phyloP scores from a whole-genome alignment of 495 filamentous ascomycete genomes.

The Wilcoxina mikolae region DNA sequence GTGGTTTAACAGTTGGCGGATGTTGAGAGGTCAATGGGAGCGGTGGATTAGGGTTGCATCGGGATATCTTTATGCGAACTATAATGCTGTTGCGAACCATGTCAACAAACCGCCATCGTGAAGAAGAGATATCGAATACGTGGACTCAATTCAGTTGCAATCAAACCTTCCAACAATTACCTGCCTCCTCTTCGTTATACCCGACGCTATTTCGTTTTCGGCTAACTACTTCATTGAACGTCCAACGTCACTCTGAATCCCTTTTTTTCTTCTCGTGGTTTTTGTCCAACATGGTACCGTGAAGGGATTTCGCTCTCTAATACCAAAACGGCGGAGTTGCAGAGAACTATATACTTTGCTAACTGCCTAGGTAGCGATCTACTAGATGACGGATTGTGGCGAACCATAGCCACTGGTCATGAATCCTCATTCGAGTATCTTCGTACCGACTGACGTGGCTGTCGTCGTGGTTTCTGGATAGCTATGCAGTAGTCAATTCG shows the following conservation, averaged over 20 bases:
- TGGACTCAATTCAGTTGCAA: background rate
- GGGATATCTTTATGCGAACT: too few species aligned
- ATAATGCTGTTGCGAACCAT: too few species aligned
- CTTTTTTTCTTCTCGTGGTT: background rate
- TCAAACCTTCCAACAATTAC: too few species aligned
- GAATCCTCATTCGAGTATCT: background rate
- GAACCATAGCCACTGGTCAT: background rate
- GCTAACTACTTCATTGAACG: background rate
- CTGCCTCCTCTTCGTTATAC: too few species aligned
- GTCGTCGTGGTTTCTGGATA: background rate
- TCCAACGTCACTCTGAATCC: background rate
- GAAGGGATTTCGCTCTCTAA: background rate
- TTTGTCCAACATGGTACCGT: background rate
- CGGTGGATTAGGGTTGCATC: background rate
- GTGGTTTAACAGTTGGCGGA: background rate
- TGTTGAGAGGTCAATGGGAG: too few species aligned
- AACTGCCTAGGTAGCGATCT: background rate
- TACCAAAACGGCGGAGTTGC: background rate
- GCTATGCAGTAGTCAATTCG: background rate
- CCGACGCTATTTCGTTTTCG: background rate
- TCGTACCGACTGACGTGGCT: background rate
- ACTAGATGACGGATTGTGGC: background rate
- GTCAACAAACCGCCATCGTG: background rate
- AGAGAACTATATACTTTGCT: too few species aligned
- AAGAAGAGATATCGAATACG: conserved; percentile 1